These are phyloP conservation scores for Endocarpon pusillum DNA, from an alignment of 495 filamentous ascomycete genomes.

Conservation along the genomic window DNA sequence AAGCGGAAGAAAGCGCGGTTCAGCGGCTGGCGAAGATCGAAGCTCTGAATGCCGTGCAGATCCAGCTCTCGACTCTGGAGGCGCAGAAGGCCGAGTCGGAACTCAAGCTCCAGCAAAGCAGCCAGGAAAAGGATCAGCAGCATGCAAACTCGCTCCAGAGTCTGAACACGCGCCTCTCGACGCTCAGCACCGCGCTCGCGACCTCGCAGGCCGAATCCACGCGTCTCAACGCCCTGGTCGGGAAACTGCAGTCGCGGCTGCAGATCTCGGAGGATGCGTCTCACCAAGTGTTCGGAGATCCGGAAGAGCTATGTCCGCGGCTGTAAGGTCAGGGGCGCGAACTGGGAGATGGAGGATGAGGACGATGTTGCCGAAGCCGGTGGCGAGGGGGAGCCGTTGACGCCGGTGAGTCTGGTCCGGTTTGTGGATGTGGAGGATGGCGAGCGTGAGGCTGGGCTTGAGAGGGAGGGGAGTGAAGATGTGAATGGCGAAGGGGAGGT, in stretches of 20 bases:
- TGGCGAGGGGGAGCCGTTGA: slow-evolving; percentile 20
- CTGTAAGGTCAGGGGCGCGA: slow-evolving; percentile 23
- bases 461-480: background rate
- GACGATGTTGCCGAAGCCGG: slow-evolving; percentile 29
- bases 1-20: slow-evolving; percentile 17
- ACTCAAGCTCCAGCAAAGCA: slow-evolving; percentile 20
- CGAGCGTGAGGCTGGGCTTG: slow-evolving; percentile 19
- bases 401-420: slow-evolving; percentile 25
- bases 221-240: slow-evolving; percentile 18
- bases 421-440: slow-evolving; percentile 31
- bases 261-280: slow-evolving; percentile 11
- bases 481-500: no score
- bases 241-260: slow-evolving; percentile 13
- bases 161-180: slow-evolving; percentile 24
- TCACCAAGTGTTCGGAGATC: slow-evolving; percentile 16
- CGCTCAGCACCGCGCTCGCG: slow-evolving; percentile 23
- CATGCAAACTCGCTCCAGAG: slow-evolving; percentile 26
- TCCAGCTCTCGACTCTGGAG: slow-evolving; percentile 4
- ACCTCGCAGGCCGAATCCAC: slow-evolving; percentile 16
- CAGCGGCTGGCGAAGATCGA: slow-evolving; percentile 21
- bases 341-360: slow-evolving; percentile 29
- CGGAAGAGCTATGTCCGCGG: slow-evolving; percentile 16
- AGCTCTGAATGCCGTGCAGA: slow-evolving; percentile 20
- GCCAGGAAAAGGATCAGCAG: slow-evolving; percentile 11
- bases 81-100: slow-evolving; percentile 10